These are phyloP conservation scores for Boletus tomentosulus DNA, from an alignment of 768 basidiomycete genomes.

Conservation along the genomic window DNA sequence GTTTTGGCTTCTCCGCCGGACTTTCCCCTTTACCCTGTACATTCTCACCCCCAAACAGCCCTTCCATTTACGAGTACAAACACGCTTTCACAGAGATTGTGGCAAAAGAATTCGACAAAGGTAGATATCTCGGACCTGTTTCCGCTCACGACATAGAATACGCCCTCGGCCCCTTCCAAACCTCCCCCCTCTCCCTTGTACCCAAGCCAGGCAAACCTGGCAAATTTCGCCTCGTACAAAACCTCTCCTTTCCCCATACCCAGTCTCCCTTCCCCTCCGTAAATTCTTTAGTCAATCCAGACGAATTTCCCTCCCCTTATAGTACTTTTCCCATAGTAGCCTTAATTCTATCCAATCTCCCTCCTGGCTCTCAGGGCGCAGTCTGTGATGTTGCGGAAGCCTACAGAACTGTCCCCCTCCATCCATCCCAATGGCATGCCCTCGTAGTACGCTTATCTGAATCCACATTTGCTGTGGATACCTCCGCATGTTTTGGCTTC, in stretches of 20 bases:
- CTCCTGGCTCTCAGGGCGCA: too few species aligned
- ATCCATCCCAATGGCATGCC: neutral
- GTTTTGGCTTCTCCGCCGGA: neutral
- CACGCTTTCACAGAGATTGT: too few species aligned
- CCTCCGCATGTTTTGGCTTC: too few species aligned
- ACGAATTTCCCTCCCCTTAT: neutral
- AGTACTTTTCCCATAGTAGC: too few species aligned
- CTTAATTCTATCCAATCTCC: too few species aligned
- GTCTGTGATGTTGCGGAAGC: too few species aligned
- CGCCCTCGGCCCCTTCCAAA: neutral
- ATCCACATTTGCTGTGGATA: too few species aligned
- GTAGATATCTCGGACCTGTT: neutral
- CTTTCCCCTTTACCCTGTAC: neutral
- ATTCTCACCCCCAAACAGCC: neutral
- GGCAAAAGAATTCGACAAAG: neutral
- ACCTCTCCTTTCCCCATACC: neutral
- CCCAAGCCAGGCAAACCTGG: neutral
- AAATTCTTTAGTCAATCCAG: neutral
- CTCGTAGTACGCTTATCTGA: neutral
- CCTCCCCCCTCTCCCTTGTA: neutral
- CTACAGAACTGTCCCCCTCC: neutral
- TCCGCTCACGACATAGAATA: accelerated
- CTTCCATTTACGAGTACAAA: neutral
- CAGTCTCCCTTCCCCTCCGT: too few species aligned
- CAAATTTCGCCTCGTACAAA: neutral